Conservation (phyloP, 2,329 filamentous ascomycete species). For the Microdochium paspali region DNA sequence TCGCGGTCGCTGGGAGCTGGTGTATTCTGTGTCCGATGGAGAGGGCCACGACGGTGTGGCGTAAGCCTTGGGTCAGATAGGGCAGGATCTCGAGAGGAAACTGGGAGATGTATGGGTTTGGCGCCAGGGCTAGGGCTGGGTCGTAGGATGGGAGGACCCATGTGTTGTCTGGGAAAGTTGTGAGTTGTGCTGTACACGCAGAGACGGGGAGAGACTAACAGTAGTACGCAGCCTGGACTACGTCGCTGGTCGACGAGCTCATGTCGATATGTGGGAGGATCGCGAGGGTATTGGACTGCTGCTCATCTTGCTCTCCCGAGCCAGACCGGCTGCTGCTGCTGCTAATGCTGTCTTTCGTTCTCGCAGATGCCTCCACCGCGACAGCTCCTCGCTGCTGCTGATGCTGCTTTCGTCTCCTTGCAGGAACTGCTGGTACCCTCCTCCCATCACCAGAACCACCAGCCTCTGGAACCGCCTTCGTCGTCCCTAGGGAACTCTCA, state of each 20-base stretch:
- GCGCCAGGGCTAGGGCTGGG: constrained; percentile 7
- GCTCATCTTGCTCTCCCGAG: too few relatives aligned
- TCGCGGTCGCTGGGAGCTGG: constrained; percentile 4
- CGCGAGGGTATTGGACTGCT: too few relatives aligned
- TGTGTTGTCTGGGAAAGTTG: constrained; percentile 16
- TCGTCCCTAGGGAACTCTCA: too few relatives aligned
- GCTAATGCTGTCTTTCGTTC: neutral
- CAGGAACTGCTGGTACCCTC: neutral
- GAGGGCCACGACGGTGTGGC: constrained; percentile 10
- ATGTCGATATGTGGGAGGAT: constrained; percentile 6
- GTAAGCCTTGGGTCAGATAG: constrained; percentile 6
- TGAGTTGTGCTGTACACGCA: neutral
- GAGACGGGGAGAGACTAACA: constrained; percentile 19
- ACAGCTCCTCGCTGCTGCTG: neutral
- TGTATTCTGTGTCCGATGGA: constrained; percentile 10
- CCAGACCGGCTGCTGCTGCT: neutral
- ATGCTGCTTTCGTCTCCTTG: neutral
- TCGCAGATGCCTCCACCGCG: constrained; percentile 1
- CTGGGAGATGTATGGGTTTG: constrained; percentile 4
- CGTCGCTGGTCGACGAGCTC: constrained; percentile 9
- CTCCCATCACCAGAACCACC: too few relatives aligned
- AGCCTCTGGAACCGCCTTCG: too few relatives aligned
- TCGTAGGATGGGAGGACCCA: constrained; percentile 16
- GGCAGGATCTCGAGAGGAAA: constrained; percentile 5
- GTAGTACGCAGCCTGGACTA: constrained; percentile 17